Evolutionary conservation across 345 rosid genomes (phyloP).

Genomic region (Diplotaxis tenuifolia): DNA sequence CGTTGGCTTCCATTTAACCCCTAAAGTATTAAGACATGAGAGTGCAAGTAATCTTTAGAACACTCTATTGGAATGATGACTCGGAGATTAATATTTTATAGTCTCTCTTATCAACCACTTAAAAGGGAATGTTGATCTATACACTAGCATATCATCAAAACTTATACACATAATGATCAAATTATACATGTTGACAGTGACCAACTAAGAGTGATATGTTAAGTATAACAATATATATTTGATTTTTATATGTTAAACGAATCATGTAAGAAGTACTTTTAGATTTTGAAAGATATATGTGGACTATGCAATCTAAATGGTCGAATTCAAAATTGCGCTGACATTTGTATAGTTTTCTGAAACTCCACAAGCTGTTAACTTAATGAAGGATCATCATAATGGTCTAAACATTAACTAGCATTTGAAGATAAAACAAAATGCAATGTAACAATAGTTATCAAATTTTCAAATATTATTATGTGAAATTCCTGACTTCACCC

Average conservation of each 20-base stretch:
- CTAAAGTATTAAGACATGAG: slow-evolving; percentile 22
- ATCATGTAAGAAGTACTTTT: neutral
- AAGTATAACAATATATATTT: neutral
- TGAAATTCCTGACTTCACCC: neutral
- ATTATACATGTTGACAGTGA: neutral
- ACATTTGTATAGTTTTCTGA: neutral
- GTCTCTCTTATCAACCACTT: slow-evolving; percentile 32
- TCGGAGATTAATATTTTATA: neutral
- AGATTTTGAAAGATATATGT: neutral
- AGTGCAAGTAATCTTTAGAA: slow-evolving; percentile 5
- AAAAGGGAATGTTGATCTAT: slow-evolving; percentile 33
- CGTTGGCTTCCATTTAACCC: slow-evolving; percentile 2
- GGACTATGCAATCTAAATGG: neutral
- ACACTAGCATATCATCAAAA: slow-evolving; percentile 28
- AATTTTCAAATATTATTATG: neutral
- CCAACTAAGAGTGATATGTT: slow-evolving; percentile 2
- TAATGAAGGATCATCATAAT: neutral
- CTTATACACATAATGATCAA: neutral
- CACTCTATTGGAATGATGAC: slow-evolving; percentile 14
- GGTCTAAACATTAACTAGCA: neutral
- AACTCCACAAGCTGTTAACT: neutral
- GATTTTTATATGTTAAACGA: neutral
- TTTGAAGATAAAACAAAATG: neutral
- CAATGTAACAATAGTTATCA: neutral
- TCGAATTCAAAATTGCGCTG: neutral